Base-by-base conservation (phyloP, 768 basidiomycete genomes). In the Lactarius vividus region DNA sequence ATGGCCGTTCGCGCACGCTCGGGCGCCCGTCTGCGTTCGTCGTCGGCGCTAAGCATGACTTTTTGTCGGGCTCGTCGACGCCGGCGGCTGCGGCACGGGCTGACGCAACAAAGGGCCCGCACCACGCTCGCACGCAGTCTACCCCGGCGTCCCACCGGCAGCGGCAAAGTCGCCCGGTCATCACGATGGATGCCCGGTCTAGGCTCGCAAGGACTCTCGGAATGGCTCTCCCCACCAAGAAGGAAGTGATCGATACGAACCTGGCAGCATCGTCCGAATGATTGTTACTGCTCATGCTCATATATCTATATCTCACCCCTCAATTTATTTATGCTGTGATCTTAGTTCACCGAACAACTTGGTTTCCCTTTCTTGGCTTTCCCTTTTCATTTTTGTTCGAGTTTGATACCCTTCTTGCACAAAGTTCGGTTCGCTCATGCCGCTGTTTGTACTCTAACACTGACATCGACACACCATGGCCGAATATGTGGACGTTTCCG, bases 171-270 rank as follows among this genome's bases (percentile, higher is more conserved):
- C 82, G 91, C 11, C 91, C 91, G n/a, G 81, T 92, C 53, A 83
- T 92, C 70, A 88, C 88, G 6, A 86, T 81, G 15, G 89, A 88
- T 58, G 91, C 89, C 2, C 82, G 91, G 59, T 86, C 89, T 15
- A 80, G 80, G 64, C 74, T 92, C 37, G 86, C 85, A 31, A 81
- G 83, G 69, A 85, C 87, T 11, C 85, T 91, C 46, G 87, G 84
- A 28, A 72, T 74, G 15, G 55, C 49, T 13, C 39, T 64, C 1
- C 61, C 68, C 6, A 59, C 66, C 18, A 73, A 71, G 68, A 69
- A 65, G 28, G 71, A 73, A 26, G 56, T 64, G 59, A 49, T 67
- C 3, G 59, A 57, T 11, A 40, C 63, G 26, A 53, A 66, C 16
- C 58, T 67, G 13, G 56, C 71, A 3, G 72, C 66, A 39, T 62